These are phyloP conservation scores for Wickerhamomyces pijperi DNA, from an alignment of 805 yeast genomes.

Conservation along the genomic window DNA sequence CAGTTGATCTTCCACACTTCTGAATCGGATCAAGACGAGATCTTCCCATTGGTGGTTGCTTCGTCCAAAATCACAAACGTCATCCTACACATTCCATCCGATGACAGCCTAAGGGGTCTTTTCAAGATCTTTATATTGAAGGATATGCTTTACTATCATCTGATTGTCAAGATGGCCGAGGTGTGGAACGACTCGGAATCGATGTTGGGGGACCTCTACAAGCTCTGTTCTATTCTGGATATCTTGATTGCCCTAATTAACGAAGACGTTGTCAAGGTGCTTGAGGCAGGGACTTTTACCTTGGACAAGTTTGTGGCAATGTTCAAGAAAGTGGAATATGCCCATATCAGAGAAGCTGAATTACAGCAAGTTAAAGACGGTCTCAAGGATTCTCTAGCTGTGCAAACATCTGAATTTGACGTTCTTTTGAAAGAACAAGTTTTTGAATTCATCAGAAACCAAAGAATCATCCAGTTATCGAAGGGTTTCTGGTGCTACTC, in stretches of 20 bases:
- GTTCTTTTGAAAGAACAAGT: slow-evolving; percentile 43
- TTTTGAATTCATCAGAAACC: slow-evolving; percentile 61
- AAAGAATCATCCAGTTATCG: slow-evolving; percentile 57
- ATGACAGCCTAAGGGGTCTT: slow-evolving; percentile 16
- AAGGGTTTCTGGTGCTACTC: slow-evolving; percentile 76
- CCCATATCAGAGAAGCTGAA: slow-evolving; percentile 44
- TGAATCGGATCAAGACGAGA: slow-evolving; percentile 33
- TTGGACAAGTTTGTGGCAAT: slow-evolving; percentile 36
- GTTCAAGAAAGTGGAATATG: slow-evolving; percentile 32
- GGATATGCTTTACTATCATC: slow-evolving; percentile 42
- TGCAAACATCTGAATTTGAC: slow-evolving; percentile 36
- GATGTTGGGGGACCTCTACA: slow-evolving; percentile 36
- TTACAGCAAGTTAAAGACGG: slow-evolving; percentile 27
- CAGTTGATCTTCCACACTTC: slow-evolving; percentile 48
- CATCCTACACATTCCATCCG: slow-evolving; percentile 15
- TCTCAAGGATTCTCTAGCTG: slow-evolving; percentile 32
- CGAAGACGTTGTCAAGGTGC: slow-evolving; percentile 12
- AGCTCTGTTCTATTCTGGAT: slow-evolving; percentile 34
- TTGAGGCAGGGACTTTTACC: background rate
- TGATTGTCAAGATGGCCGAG: slow-evolving; percentile 45
- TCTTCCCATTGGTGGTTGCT: slow-evolving; percentile 23
- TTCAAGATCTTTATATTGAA: slow-evolving; percentile 33
- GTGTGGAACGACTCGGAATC: slow-evolving; percentile 61
- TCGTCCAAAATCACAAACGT: slow-evolving; percentile 18
- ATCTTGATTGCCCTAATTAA: slow-evolving; percentile 22